Evolutionary conservation across 78 protist genomes (phyloP), one percentile per base, ranked within the genome.

Genomic region (Acrasis kona): DNA sequence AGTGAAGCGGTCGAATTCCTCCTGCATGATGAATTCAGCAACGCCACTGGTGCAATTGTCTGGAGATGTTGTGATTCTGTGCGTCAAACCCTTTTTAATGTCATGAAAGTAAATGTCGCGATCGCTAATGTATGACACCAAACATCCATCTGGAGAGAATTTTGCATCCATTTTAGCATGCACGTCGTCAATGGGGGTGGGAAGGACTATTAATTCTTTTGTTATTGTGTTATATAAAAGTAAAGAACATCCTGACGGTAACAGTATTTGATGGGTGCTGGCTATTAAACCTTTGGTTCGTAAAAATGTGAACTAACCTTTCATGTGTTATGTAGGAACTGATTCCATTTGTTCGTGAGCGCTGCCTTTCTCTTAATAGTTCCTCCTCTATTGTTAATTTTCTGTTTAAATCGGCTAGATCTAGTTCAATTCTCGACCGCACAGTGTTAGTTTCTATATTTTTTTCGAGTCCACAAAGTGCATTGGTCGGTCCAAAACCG

Each of bases 1-100:
- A 1, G 89, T 79, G 79, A 27, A 79, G 5, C 81, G 77, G 19
- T 68, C 72, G 28, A 85, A 85, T 27, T 85, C 89, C 58, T 85
- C 89, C 39, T 85, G 86, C 65, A 80, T 67, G 31, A 79, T 64
- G 38, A 64, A 80, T 10, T 80, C 86, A 4, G 86, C 75, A 5
- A 68, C 41, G 10, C 89, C 89, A 29, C 30, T 4, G 6, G 4
- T 66, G 4, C n/a, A 6, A 6, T 65, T 19, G 6, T 42, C 41
- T 36, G 4, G 30, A 6, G 67, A 31, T 12, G 6, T 66, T 19
- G 74, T 70, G 19, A 50, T n/a, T 50, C 61, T 50, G 19, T 19
- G 19, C 19, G 19, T 19, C 19, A n/a, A n/a, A n/a, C 19, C 19
- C 34, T 19, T 50, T 50, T 50, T 50, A n/a, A 50, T n/a, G 19